Evolutionary conservation across 1,284 basidiomycete species (phyloP), one percentile per base, ranked within the genome.

Genomic region (Papiliotrema terrestris): DNA sequence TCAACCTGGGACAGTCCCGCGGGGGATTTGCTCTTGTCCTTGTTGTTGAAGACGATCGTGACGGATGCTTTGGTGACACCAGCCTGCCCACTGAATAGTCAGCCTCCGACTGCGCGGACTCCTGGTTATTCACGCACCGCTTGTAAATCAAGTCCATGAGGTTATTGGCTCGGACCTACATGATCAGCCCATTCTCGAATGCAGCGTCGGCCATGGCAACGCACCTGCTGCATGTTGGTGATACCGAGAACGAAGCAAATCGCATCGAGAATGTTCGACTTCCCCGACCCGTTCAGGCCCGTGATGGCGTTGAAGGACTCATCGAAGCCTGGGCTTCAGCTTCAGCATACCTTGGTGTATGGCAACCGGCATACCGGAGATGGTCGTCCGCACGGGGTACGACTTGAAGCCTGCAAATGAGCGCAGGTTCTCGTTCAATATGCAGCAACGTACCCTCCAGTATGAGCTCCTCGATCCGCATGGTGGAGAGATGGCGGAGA

Each of bases 11-110:
- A 87, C 45, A 90, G 84, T 1, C 93, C 93, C 1, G 88, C 82
- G 0, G 94, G 96, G 61, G 90, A 91, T 58, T 85, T 92, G 19
- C 84, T 81, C 29, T 85, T 82, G 74, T 98, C 93, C n/a, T 91
- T 89, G 74, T 99, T 99, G 82, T 98, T 92, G 74, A 99, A 99
- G 1, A 98, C 94, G 68, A 98, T 93, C 15, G 96, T 98, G 2
- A 99, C 96, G 58, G 91, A 95, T 0, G 96, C 96, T 79, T 96
- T 96, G 3, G 91, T 94, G 57, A 98, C 83, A 19, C 96, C 96
- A 11, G 96, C 95, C 74, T 98, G 94, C 2, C 96, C 96, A 45
- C 95, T 91, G 76, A 90, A 52, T 38, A 35, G 35, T 61, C 50
- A 61, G 63, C 32, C 38, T 8, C n/a, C 8, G 44, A 32, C 14